A percentile compares a stretch with the other conserved stretches of the same genome.
These are phyloP conservation scores for Emydomyces testavorans DNA, from an alignment of 2,329 filamentous ascomycete species.

Conservation along the genomic window DNA sequence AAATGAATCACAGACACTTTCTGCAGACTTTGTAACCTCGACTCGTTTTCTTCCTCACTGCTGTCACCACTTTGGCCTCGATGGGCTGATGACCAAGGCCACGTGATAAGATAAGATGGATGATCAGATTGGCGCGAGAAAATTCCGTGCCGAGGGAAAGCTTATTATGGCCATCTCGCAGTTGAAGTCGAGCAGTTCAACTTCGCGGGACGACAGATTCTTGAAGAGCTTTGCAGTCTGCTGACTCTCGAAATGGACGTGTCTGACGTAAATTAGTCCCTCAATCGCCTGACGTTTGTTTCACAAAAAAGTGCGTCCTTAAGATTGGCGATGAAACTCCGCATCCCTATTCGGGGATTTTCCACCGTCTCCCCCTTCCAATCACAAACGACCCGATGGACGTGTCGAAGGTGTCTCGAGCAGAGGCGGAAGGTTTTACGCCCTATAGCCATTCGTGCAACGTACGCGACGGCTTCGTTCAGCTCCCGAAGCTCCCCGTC, in stretches of 20 bases:
- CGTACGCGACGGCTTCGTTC: background rate
- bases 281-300: background rate
- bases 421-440: conserved; percentile 2
- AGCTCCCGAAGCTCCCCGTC: background rate
- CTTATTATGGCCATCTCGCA: conserved; percentile 4
- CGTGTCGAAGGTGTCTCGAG: conserved; percentile 19
- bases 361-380: conserved; percentile 1
- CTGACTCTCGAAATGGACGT: no score
- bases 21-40: background rate
- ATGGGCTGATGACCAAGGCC: background rate
- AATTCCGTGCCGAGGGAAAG: conserved; percentile 7
- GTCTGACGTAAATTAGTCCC: no score
- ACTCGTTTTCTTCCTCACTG: background rate
- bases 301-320: background rate
- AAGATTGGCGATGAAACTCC: conserved; percentile 10
- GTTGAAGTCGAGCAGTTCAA: background rate
- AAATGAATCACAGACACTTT: background rate
- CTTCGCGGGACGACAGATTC: no score
- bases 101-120: conserved; percentile 2
- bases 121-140: background rate
- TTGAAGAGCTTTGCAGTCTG: background rate
- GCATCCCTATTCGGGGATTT: conserved; percentile 4
- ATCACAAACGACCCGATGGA: conserved; percentile 14
- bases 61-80: background rate
- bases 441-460: background rate